These are phyloP conservation scores for Saturnispora zaruensis DNA, from an alignment of 805 yeast species.

Conservation along the genomic window DNA sequence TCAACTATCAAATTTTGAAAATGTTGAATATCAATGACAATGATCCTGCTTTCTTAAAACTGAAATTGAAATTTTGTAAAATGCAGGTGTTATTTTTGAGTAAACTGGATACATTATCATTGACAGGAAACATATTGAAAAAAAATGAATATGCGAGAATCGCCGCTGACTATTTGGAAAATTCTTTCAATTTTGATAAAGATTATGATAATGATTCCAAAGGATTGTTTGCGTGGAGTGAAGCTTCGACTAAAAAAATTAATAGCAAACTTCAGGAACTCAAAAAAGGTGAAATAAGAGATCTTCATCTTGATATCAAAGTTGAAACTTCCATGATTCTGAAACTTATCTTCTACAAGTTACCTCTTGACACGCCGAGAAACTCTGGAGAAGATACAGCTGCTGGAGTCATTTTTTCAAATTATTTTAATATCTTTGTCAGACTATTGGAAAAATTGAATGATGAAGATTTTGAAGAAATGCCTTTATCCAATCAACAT, in stretches of 20 bases:
- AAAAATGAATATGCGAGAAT: conserved; percentile 28
- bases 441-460: conserved; percentile 42
- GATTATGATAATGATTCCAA: conserved; percentile 1
- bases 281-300: conserved; percentile 21
- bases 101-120: conserved; percentile 22
- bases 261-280: conserved; percentile 14
- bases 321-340: conserved; percentile 53
- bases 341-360: conserved; percentile 43
- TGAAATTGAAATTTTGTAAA: conserved; percentile 27
- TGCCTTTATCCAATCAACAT: conserved; percentile 32
- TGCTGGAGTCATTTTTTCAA: conserved; percentile 51
- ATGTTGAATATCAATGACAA: conserved; percentile 19
- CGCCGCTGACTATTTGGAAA: conserved; percentile 29
- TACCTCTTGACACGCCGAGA: conserved; percentile 54
- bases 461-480: conserved; percentile 9
- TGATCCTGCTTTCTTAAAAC: conserved; percentile 20
- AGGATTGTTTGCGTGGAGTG: conserved; percentile 7
- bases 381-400: conserved; percentile 26
- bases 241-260: conserved; percentile 7
- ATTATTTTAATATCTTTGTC: conserved; percentile 56
- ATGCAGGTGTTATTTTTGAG: conserved; percentile 23
- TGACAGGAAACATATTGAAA: conserved; percentile 24
- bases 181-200: conserved; percentile 20
- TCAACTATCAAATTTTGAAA: conserved; percentile 19
- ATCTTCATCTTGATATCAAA: conserved; percentile 24